Conservation (phyloP, 495 filamentous ascomycete genomes). For the Xylaria cubensis region DNA sequence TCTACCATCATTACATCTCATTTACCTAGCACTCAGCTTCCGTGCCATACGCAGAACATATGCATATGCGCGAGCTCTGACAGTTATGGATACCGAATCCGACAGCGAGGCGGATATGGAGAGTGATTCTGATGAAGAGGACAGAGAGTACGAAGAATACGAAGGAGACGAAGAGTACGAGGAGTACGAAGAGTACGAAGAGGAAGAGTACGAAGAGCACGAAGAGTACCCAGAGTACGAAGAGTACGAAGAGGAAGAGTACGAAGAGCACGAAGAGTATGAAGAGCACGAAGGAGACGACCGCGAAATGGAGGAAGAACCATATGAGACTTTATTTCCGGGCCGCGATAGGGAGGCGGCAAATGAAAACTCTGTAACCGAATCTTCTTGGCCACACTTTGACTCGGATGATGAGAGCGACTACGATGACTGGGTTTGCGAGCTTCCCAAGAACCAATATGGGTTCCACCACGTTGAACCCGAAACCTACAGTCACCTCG, state of each 20-base stretch:
- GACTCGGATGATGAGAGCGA: not conserved
- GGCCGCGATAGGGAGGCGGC: not conserved
- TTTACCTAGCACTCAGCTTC: not conserved
- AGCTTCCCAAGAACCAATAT: not conserved
- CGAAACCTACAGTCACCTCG: not conserved
- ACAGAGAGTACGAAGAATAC: not conserved
- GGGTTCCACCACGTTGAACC: not conserved
- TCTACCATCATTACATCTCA: not conserved
- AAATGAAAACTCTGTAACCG: not conserved
- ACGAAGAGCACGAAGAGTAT: not conserved
- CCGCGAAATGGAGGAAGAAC: not conserved
- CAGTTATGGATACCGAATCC: not conserved
- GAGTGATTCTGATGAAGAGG: not conserved
- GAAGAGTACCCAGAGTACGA: too few species aligned
- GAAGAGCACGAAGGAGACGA: not conserved
- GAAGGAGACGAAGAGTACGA: too few species aligned
- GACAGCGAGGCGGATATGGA: not conserved
- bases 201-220: not conserved
- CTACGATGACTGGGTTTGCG: not conserved
- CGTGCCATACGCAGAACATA: not conserved
- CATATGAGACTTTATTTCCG: not conserved
- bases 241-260: not conserved
- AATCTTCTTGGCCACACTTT: not conserved
- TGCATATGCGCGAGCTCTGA: not conserved
- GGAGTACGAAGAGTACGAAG: not conserved